These are phyloP conservation scores for Tuber aestivum DNA, from an alignment of 495 filamentous ascomycete species.

Conservation along the genomic window DNA sequence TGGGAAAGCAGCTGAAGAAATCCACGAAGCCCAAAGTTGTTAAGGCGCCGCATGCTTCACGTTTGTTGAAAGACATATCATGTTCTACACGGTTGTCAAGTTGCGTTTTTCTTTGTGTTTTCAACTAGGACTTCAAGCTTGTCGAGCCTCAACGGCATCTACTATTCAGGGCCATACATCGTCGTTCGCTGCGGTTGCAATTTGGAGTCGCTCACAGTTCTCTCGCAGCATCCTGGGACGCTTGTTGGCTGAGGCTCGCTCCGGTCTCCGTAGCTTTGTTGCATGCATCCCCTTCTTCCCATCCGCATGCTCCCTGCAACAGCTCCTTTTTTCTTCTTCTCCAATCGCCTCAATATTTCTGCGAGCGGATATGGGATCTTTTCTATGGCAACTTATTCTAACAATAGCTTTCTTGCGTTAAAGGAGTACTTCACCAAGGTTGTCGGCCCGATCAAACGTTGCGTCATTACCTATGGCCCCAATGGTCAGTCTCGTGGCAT, in stretches of 20 bases:
- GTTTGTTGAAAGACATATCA: slow-evolving; percentile 9
- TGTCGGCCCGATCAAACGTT: slow-evolving; percentile 81
- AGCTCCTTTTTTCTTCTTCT: not conserved
- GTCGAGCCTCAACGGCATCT: not conserved
- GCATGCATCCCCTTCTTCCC: slow-evolving; percentile 28
- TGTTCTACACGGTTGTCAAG: slow-evolving; percentile 1
- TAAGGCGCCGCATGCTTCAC: slow-evolving; percentile 20
- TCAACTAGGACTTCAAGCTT: not conserved
- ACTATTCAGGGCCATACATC: slow-evolving; percentile 7
- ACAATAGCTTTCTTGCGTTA: slow-evolving; percentile 42
- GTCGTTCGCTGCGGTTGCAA: slow-evolving; percentile 24
- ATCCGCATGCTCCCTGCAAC: not conserved
- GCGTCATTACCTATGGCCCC: slow-evolving; percentile 83
- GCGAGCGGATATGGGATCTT: slow-evolving; percentile 29
- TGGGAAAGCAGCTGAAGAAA: slow-evolving; percentile 28
- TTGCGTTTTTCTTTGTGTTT: slow-evolving; percentile 1
- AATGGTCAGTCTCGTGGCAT: slow-evolving; percentile 86
- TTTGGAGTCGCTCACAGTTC: slow-evolving; percentile 18
- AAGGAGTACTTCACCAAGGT: slow-evolving; percentile 95
- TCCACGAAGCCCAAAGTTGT: slow-evolving; percentile 34
- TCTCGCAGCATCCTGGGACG: slow-evolving; percentile 3
- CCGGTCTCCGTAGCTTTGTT: slow-evolving; percentile 38
- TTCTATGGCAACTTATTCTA: slow-evolving; percentile 38
- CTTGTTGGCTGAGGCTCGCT: slow-evolving; percentile 26
- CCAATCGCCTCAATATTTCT: slow-evolving; percentile 16